Conservation (phyloP, 1,284 basidiomycete species). For the Cryptococcus floricola region DNA sequence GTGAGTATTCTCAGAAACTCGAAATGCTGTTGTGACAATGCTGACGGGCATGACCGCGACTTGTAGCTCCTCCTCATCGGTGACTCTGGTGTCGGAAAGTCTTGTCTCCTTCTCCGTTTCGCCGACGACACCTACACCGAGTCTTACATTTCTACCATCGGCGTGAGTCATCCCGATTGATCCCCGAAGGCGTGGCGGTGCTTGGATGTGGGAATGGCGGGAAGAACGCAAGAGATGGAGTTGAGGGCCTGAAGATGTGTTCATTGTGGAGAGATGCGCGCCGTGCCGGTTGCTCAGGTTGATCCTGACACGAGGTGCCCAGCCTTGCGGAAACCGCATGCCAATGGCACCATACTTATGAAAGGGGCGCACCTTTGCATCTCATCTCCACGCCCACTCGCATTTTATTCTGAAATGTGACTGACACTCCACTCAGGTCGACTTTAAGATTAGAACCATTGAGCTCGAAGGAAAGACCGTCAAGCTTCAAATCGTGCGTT, state of each 20-base stretch:
- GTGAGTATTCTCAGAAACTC: slow-evolving; percentile 14
- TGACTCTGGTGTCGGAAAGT: slow-evolving; percentile 94
- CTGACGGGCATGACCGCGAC: neutral
- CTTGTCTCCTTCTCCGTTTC: slow-evolving; percentile 95
- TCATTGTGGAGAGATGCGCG: neutral
- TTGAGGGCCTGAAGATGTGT: neutral
- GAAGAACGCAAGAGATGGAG: neutral
- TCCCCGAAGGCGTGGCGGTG: neutral
- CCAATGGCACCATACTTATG: neutral
- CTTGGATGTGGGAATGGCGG: neutral
- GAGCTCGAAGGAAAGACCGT: slow-evolving; percentile 99
- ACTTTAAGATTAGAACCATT: slow-evolving; percentile 99
- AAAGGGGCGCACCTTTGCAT: neutral
- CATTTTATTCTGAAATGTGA: neutral
- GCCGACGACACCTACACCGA: slow-evolving; percentile 99
- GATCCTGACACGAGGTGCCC: too few species aligned
- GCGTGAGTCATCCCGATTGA: slow-evolving; percentile 52
- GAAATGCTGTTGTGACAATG: neutral
- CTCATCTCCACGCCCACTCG: neutral
- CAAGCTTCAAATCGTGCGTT: slow-evolving; percentile 95
- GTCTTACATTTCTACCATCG: slow-evolving; percentile 98
- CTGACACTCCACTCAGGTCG: slow-evolving; percentile 53
- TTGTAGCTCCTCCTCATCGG: slow-evolving; percentile 62
- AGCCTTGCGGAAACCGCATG: too few species aligned
- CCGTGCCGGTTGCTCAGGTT: too few species aligned